Conservation (phyloP, 441 rosid species). For the Erodium chrysanthum region DNA sequence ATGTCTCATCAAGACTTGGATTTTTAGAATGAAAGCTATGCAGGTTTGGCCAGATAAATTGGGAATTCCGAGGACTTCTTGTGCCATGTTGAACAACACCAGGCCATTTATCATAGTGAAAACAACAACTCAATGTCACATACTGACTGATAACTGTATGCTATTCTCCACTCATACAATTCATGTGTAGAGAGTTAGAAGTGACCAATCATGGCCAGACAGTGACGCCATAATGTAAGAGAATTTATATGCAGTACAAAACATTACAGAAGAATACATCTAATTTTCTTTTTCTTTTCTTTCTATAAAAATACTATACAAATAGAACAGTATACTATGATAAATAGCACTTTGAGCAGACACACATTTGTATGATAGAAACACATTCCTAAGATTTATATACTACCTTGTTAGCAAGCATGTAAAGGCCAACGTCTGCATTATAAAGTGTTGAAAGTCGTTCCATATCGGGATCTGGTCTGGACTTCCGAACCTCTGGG, state of each 20-base stretch:
- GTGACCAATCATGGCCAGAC: background rate
- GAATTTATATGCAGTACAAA: background rate
- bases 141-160: background rate
- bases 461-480: slow-evolving; percentile 71
- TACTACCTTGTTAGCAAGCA: slow-evolving; percentile 92
- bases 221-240: background rate
- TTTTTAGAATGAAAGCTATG: background rate
- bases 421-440: slow-evolving; percentile 96
- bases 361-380: background rate
- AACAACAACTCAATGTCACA: background rate
- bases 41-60: background rate
- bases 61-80: background rate
- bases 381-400: background rate
- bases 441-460: slow-evolving; percentile 83
- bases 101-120: background rate
- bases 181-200: background rate
- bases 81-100: background rate
- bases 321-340: background rate
- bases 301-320: no score
- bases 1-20: background rate
- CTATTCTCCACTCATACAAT: background rate
- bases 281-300: no score
- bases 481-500: slow-evolving; percentile 40
- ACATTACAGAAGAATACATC: background rate
- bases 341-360: background rate